Evolutionary conservation across 2,329 filamentous ascomycete genomes (phyloP).

Genomic region (Hypoxylon sp.): DNA sequence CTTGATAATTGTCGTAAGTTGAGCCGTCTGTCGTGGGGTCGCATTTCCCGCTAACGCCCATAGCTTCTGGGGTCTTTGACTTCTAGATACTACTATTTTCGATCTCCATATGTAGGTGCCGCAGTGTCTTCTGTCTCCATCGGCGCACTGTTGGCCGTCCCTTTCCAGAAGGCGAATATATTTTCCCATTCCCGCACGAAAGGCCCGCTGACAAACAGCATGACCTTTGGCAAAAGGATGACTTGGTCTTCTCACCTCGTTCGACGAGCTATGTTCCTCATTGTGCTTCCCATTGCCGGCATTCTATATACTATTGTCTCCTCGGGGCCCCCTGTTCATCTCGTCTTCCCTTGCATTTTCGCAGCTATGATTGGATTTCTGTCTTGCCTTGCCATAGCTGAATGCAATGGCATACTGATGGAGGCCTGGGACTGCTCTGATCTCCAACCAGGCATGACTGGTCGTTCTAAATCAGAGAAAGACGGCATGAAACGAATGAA

Average conservation of each 20-base stretch:
- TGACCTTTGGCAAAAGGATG: conserved; percentile 73
- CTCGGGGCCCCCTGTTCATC: conserved; percentile 69
- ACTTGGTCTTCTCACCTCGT: conserved; percentile 80
- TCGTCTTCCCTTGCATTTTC: conserved; percentile 74
- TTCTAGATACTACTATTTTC: conserved; percentile 74
- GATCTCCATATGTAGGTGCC: conserved; percentile 74
- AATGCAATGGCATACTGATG: conserved; percentile 83
- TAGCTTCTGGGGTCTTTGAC: conserved; percentile 76
- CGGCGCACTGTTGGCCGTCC: conserved; percentile 76
- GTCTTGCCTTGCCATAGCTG: conserved; percentile 78
- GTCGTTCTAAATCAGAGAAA: conserved; percentile 61
- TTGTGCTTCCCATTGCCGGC: conserved; percentile 74
- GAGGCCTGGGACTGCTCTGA: conserved; percentile 86
- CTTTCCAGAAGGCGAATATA: conserved; percentile 77
- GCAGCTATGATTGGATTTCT: conserved; percentile 76
- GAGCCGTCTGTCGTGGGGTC: background rate
- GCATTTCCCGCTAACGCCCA: conserved; percentile 10
- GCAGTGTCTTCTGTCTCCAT: conserved; percentile 75
- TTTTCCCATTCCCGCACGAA: conserved; percentile 74
- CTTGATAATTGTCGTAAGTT: conserved; percentile 70
- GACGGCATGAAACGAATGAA: conserved; percentile 67
- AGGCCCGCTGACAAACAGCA: conserved; percentile 72
- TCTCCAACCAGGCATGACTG: conserved; percentile 77
- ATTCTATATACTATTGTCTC: conserved; percentile 76
- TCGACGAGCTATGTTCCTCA: conserved; percentile 75